phyloP scores from a whole-genome alignment of 352 stramenopile genomes.

The Bremia lactucae region DNA sequence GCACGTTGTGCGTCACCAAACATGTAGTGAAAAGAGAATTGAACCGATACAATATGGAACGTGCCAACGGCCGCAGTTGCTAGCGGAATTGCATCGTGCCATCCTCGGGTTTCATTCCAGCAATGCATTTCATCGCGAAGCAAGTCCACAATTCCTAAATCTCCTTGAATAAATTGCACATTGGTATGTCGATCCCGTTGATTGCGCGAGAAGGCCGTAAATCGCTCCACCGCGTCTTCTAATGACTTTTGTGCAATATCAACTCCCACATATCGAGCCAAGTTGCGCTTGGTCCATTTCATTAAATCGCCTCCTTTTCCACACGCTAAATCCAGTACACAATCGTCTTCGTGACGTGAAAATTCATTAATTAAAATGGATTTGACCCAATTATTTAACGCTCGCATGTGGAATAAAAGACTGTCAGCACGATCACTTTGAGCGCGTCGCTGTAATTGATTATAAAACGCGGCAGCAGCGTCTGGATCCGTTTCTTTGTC shows the following conservation, averaged over 20 bases:
- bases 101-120: constrained; percentile 52
- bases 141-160: constrained; percentile 62
- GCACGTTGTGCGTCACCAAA: constrained; percentile 89
- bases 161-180: constrained; percentile 69
- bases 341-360: constrained; percentile 57
- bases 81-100: constrained; percentile 47
- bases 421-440: constrained; percentile 77
- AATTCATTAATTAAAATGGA: constrained; percentile 90
- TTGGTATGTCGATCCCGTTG: constrained; percentile 19
- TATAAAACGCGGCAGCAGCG: constrained; percentile 74
- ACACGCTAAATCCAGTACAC: constrained; percentile 95
- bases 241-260: constrained; percentile 97
- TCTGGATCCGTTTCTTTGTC: constrained; percentile 39
- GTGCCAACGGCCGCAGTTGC: constrained; percentile 16
- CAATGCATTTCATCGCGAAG: constrained; percentile 53
- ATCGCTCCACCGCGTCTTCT: constrained; percentile 86
- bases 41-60: constrained; percentile 97
- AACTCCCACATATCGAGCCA: constrained; percentile 93
- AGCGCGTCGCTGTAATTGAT: constrained; percentile 63
- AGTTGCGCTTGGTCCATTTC: constrained; percentile 91
- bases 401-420: constrained; percentile 94
- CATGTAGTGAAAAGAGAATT: constrained; percentile 99
- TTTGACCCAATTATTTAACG: constrained; percentile 99
- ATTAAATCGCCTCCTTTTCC: constrained; percentile 97
- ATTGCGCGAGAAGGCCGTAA: constrained; percentile 53